Base-by-base conservation (phyloP, 257 asterid species). In the Ilex aquifolium region DNA sequence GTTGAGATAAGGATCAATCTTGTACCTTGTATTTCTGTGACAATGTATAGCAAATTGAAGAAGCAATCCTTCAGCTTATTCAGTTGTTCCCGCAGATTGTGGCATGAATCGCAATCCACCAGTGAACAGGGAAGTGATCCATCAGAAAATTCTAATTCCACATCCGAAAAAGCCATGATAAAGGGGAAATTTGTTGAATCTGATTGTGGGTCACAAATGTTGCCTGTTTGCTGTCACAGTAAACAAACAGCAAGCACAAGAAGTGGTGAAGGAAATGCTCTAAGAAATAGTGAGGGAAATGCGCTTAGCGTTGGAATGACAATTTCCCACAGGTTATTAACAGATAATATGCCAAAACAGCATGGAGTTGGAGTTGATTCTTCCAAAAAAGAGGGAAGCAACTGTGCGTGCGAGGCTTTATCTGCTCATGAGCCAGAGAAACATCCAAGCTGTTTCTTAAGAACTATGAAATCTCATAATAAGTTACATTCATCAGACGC, bases 1-100 rank as follows among this genome's bases (percentile, higher is more conserved):
- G 85, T 93, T 48, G 96, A 93, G 69, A 82, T 90, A 72, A 81
- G 95, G 65, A 79, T 86, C 74, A 74, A 79, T 55, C 81, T 78
- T 44, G 63, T 74, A 40, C 36, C 59, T 7, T 66, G 69, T 44
- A 60, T 71, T 50, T 53, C 67, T 36, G 52, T 69, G 27, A 69
- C 71, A 64, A 74, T 72, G 57, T 49, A 56, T 27, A 30, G 54
- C 49, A 74, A 66, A 76, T 60, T 60, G 60, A 83, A 77, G 77
- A 81, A 66, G 55, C 69, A 72, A 32, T 72, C 77, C 71, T 78
- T 83, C 72, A 67, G 73, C 68, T 66, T 92, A 40, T 87, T 87
- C 71, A 65, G 71, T 57, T 92, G 99, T 80, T 87, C 95, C 0
- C 80, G 86, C 11, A 77, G 88, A 61, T 72, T 68, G 63, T 70